Percentiles rank a stretch among this genome's conserved stretches.
Conservation (phyloP, 257 asterid species). For the Ehretia macrophylla region DNA sequence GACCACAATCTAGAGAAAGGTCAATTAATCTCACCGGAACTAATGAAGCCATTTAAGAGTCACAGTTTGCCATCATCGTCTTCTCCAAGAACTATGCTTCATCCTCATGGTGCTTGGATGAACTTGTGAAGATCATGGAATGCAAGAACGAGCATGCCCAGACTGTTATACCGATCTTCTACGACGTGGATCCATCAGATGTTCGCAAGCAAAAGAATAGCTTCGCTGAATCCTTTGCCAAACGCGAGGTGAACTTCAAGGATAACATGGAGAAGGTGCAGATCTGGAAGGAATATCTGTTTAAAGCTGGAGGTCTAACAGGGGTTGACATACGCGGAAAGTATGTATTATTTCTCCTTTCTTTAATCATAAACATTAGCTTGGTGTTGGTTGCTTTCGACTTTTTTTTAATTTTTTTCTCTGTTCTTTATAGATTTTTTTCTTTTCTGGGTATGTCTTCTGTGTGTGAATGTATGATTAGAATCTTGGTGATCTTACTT, state of each 20-base stretch:
- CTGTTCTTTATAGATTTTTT: no score
- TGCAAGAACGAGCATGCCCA: background rate
- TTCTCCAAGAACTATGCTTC: slow-evolving; percentile 6
- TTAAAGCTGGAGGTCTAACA: background rate
- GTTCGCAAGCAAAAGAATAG: background rate
- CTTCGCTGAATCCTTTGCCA: background rate
- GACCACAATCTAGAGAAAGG: background rate
- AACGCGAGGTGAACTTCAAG: background rate
- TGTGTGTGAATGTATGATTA: background rate
- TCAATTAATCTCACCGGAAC: background rate
- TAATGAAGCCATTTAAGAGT: background rate
- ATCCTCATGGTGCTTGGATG: slow-evolving; percentile 3
- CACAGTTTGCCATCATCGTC: slow-evolving; percentile 1
- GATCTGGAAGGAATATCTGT: slow-evolving; percentile 2
- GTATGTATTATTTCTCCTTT: background rate
- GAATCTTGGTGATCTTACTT: background rate
- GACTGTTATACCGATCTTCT: background rate
- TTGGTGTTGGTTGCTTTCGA: no score
- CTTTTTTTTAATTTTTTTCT: no score
- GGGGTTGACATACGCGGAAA: background rate
- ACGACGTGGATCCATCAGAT: slow-evolving; percentile 2
- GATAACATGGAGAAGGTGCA: slow-evolving; percentile 1
- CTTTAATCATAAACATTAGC: background rate
- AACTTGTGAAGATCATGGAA: slow-evolving; percentile 5
- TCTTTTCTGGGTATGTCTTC: no score